Evolutionary conservation across 768 basidiomycete species (phyloP), one percentile per base, ranked within the genome.

Genomic region (Lanmaoa pseudosensibilis): DNA sequence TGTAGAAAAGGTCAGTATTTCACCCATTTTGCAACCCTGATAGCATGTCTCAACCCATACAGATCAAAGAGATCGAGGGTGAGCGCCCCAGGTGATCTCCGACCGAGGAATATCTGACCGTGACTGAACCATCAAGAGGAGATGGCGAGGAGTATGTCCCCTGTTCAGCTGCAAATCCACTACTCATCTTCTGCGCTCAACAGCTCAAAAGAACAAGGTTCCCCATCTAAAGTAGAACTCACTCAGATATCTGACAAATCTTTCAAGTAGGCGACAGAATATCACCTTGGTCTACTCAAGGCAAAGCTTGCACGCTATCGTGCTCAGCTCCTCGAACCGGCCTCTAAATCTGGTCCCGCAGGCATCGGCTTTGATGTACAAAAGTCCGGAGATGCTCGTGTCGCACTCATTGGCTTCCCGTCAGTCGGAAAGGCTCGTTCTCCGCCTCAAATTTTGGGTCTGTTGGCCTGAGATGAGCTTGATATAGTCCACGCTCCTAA

Each of bases 1-100:
- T 67, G 80, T 94, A 65, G 95, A 98, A 76, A 98, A 98, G 86
- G 92, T 79, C 23, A n/a, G 59, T 50, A 16, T 46, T 71, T n/a
- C 19, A 37, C 27, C 18, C 43, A 21, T 44, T 39, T 40, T 32
- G 40, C n/a, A 38, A n/a, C n/a, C n/a, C 23, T 38, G 46, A 50
- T 52, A 43, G 50, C 33, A 54, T 52, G 9, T 53, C 63, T 13
- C 59, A 36, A 36, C n/a, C 38, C 19, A 3, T 30, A 30, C 41
- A 95, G 93, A 96, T 97, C 65, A 95, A 94, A 73, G 93, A 91
- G 73, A 96, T 96, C 60, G 92, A 98, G 83, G 91, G 92, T 92
- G 70, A 75, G 89, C 61, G 46, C 32, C 50, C n/a, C 19, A 12
- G 39, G 16, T 10, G 8, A 37, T n/a, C 33, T 43, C 9, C 18